Conservation (phyloP, 116 monocot genomes). For the Dioscorea cayenensis region DNA sequence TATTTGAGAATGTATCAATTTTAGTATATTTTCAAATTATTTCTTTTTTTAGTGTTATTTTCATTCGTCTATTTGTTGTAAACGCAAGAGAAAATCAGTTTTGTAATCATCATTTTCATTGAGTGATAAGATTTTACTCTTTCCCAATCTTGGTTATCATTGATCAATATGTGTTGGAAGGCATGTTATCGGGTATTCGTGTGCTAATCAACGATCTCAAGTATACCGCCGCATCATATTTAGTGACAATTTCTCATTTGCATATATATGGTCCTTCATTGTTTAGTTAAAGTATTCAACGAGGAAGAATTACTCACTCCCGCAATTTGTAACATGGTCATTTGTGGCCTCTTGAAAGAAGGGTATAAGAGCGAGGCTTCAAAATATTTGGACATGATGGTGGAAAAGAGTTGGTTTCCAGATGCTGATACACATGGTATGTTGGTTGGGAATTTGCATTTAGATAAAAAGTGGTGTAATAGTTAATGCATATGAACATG, state of each 20-base stretch:
- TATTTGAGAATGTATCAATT: too few relatives aligned
- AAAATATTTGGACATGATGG: conserved; percentile 58
- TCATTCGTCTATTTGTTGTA: too few relatives aligned
- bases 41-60: too few relatives aligned
- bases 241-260: conserved; percentile 25
- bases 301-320: conserved; percentile 17
- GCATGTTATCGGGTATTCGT: too few relatives aligned
- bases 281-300: conserved; percentile 32
- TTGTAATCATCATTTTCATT: too few relatives aligned
- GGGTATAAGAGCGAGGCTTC: conserved; percentile 41
- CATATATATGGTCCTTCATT: conserved; percentile 22
- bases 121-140: too few relatives aligned
- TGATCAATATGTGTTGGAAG: too few relatives aligned
- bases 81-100: too few relatives aligned
- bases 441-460: conserved; percentile 31
- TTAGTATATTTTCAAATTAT: too few relatives aligned
- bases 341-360: conserved; percentile 48
- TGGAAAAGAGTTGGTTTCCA: conserved; percentile 63
- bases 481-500: conserved; percentile 4
- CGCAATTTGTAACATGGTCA: conserved; percentile 22
- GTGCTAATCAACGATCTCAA: too few relatives aligned
- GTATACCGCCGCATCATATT: too few relatives aligned
- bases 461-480: conserved; percentile 11
- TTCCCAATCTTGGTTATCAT: too few relatives aligned
- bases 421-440: conserved; percentile 53